Evolutionary conservation across 371 early-diverging fungal species (phyloP).

Genomic region (Syncephalis plumigaleata): DNA sequence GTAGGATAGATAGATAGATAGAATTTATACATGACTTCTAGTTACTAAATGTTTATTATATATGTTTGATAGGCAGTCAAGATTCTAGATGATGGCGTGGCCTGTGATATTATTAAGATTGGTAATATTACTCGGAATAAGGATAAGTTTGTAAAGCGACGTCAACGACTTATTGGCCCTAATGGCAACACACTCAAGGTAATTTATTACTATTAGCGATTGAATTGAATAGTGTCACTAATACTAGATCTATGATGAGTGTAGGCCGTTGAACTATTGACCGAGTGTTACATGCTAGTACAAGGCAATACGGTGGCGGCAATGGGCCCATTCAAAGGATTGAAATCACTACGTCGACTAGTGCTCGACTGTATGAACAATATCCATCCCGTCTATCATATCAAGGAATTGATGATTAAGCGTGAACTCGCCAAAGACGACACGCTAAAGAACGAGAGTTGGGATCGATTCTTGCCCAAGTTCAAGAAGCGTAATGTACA

Average conservation of each 20-base stretch:
- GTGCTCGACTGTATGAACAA: slow-evolving; percentile 97
- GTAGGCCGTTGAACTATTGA: slow-evolving; percentile 93
- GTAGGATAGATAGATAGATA: too few relatives aligned
- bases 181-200: slow-evolving; percentile 93
- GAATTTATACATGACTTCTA: too few relatives aligned
- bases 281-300: slow-evolving; percentile 91
- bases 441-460: slow-evolving; percentile 83
- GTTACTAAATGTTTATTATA: not conserved
- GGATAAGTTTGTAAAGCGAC: slow-evolving; percentile 94
- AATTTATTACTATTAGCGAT: too few relatives aligned
- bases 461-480: slow-evolving; percentile 98
- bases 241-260: too few relatives aligned
- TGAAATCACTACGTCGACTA: slow-evolving; percentile 84
- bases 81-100: slow-evolving; percentile 86
- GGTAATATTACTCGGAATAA: slow-evolving; percentile 89
- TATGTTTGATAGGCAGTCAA: slow-evolving; percentile 41
- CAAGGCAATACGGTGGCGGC: slow-evolving; percentile 95
- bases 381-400: slow-evolving; percentile 98
- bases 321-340: slow-evolving; percentile 86
- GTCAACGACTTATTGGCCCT: slow-evolving; percentile 95
- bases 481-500: slow-evolving; percentile 88
- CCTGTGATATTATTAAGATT: slow-evolving; percentile 96
- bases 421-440: slow-evolving; percentile 96
- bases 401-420: slow-evolving; percentile 97
- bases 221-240: too few relatives aligned